These are phyloP conservation scores for Myriosclerotinia duriaeana DNA, from an alignment of 2,329 filamentous ascomycete species.

Conservation along the genomic window DNA sequence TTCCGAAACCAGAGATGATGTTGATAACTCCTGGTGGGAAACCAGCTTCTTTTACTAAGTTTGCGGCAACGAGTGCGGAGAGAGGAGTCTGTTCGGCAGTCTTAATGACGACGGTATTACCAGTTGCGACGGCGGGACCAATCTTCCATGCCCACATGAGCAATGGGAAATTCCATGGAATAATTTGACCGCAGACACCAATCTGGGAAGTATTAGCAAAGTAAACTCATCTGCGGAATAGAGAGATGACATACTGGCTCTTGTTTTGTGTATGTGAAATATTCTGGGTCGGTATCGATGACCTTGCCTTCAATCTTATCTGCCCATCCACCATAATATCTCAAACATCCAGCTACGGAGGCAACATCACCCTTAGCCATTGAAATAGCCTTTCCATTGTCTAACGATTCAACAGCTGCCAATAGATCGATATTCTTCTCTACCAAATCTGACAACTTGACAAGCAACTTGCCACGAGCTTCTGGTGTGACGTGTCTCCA, in stretches of 20 bases:
- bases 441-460: conserved; percentile 75
- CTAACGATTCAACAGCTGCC: conserved; percentile 79
- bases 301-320: conserved; percentile 72
- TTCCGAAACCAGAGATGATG: conserved; percentile 65
- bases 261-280: conserved; percentile 67
- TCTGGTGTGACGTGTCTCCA: conserved; percentile 70
- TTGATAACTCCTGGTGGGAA: conserved; percentile 66
- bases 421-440: conserved; percentile 77
- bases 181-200: conserved; percentile 70
- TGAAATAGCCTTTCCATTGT: conserved; percentile 80
- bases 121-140: conserved; percentile 58
- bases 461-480: conserved; percentile 66
- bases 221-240: neutral
- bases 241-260: conserved; percentile 54
- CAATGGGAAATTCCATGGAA: conserved; percentile 71
- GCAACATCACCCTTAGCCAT: conserved; percentile 75
- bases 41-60: conserved; percentile 60
- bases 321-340: conserved; percentile 78
- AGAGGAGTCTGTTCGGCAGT: conserved; percentile 63
- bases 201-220: conserved; percentile 40
- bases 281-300: conserved; percentile 62
- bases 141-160: conserved; percentile 69
- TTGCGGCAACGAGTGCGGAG: conserved; percentile 53
- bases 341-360: conserved; percentile 66
- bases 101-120: conserved; percentile 61